phyloP scores from a whole-genome alignment of 768 basidiomycete species.

The Suillus paluster region DNA sequence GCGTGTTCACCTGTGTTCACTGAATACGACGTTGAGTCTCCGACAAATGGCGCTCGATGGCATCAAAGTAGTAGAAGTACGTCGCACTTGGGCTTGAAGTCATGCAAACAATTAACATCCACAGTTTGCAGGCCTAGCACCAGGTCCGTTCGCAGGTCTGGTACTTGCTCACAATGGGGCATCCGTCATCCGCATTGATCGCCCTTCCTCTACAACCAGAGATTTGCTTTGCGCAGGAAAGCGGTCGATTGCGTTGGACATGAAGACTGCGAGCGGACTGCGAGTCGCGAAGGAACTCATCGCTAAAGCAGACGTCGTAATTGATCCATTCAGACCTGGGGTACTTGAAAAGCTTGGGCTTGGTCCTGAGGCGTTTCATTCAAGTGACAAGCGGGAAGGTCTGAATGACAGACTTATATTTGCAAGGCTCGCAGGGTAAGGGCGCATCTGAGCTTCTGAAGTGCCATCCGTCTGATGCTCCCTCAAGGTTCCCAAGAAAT shows the following conservation, averaged over 20 bases:
- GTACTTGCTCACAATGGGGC: constrained; percentile 83
- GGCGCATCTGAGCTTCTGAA: constrained; percentile 8
- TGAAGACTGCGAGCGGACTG: constrained; percentile 63
- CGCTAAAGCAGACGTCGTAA: constrained; percentile 71
- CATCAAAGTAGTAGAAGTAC: constrained; percentile 55
- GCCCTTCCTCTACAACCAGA: constrained; percentile 45
- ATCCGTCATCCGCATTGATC: constrained; percentile 75
- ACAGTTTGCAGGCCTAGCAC: constrained; percentile 83
- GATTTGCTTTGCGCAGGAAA: constrained; percentile 75
- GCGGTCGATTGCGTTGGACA: constrained; percentile 72
- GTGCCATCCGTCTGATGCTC: constrained; percentile 5
- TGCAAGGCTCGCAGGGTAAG: constrained; percentile 77
- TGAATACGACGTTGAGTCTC: background rate
- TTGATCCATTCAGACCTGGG: constrained; percentile 85
- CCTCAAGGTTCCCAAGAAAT: constrained; percentile 60
- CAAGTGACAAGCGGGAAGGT: constrained; percentile 45
- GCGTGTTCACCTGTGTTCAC: background rate
- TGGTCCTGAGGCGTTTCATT: constrained; percentile 76
- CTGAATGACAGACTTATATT: constrained; percentile 70
- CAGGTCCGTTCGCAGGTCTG: constrained; percentile 79
- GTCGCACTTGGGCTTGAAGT: background rate
- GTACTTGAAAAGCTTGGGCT: constrained; percentile 79
- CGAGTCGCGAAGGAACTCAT: constrained; percentile 62
- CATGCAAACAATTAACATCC: background rate
- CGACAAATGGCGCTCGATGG: constrained; percentile 50